These are phyloP conservation scores for Scleroderma bovista DNA, from an alignment of 768 basidiomycete species.

Conservation along the genomic window DNA sequence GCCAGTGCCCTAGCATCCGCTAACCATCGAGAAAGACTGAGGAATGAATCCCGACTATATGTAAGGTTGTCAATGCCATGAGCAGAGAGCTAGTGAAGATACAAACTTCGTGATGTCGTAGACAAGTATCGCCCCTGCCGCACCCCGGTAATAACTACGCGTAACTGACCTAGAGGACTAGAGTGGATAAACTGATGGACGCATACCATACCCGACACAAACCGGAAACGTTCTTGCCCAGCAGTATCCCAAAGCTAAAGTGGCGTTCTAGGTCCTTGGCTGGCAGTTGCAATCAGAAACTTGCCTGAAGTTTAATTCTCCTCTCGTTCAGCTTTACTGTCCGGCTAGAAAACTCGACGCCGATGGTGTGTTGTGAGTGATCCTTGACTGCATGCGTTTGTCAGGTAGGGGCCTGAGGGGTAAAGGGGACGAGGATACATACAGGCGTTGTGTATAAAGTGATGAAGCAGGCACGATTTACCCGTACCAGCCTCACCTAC, in stretches of 20 bases:
- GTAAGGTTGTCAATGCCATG: slow-evolving; percentile 1
- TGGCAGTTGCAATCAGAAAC: slow-evolving; percentile 11
- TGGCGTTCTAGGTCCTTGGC: neutral
- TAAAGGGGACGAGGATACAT: slow-evolving; percentile 30
- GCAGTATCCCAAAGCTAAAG: slow-evolving; percentile 94
- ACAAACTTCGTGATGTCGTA: slow-evolving; percentile 88
- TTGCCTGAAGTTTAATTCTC: slow-evolving; percentile 90
- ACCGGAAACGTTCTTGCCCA: slow-evolving; percentile 94
- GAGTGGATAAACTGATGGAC: slow-evolving; percentile 8
- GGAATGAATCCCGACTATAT: slow-evolving; percentile 79
- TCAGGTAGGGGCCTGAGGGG: slow-evolving; percentile 6
- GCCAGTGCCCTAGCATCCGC: slow-evolving; percentile 90
- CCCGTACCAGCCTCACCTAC: slow-evolving; percentile 94
- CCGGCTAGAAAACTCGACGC: slow-evolving; percentile 95
- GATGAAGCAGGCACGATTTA: slow-evolving; percentile 94
- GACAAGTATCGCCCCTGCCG: slow-evolving; percentile 86
- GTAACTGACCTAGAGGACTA: slow-evolving; percentile 68
- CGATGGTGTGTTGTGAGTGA: slow-evolving; percentile 96
- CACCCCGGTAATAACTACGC: slow-evolving; percentile 93
- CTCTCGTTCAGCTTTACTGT: slow-evolving; percentile 92
- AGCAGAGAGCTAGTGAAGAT: neutral
- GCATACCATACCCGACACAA: slow-evolving; percentile 10
- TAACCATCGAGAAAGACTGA: slow-evolving; percentile 82
- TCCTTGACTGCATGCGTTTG: slow-evolving; percentile 73
- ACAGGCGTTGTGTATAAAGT: slow-evolving; percentile 96